phyloP scores from a whole-genome alignment of 148 eudicot species.

The Silene latifolia region DNA sequence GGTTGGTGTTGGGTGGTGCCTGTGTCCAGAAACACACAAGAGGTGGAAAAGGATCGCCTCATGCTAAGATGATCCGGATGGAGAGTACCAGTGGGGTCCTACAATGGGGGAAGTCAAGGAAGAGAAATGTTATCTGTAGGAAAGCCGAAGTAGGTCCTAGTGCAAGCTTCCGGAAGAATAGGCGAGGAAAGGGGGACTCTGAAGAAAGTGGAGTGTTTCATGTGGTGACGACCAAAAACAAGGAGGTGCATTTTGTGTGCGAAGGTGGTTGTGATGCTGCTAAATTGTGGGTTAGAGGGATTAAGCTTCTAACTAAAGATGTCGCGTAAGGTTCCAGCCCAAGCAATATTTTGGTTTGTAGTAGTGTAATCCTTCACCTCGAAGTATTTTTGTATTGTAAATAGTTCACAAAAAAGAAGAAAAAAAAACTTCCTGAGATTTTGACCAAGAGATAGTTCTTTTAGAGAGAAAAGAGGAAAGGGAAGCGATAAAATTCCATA shows the following conservation, averaged over 20 bases:
- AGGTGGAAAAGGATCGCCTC: constrained; percentile 78
- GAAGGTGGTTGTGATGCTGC: constrained; percentile 79
- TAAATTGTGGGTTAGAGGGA: constrained; percentile 84
- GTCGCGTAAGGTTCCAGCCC: constrained; percentile 29
- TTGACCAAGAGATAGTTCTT: not conserved
- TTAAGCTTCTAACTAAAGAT: constrained; percentile 59
- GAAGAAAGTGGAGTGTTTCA: constrained; percentile 58
- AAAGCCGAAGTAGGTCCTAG: constrained; percentile 71
- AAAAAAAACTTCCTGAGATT: not conserved
- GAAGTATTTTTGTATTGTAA: constrained; percentile 32
- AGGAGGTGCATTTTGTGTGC: constrained; percentile 82
- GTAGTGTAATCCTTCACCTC: constrained; percentile 29
- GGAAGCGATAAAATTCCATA: not conserved
- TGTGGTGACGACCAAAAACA: constrained; percentile 64
- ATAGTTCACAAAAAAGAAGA: constrained; percentile 13
- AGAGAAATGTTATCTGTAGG: constrained; percentile 61
- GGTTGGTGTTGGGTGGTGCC: constrained; percentile 53
- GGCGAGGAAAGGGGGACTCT: constrained; percentile 55
- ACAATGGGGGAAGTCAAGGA: constrained; percentile 69
- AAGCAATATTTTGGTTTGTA: constrained; percentile 4
- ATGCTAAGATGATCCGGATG: constrained; percentile 53
- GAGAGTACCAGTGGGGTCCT: constrained; percentile 44
- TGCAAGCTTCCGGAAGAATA: constrained; percentile 38
- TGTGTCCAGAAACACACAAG: constrained; percentile 64
- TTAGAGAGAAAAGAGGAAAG: not conserved